phyloP scores from a whole-genome alignment of 768 basidiomycete genomes.

The Collybia sordida region DNA sequence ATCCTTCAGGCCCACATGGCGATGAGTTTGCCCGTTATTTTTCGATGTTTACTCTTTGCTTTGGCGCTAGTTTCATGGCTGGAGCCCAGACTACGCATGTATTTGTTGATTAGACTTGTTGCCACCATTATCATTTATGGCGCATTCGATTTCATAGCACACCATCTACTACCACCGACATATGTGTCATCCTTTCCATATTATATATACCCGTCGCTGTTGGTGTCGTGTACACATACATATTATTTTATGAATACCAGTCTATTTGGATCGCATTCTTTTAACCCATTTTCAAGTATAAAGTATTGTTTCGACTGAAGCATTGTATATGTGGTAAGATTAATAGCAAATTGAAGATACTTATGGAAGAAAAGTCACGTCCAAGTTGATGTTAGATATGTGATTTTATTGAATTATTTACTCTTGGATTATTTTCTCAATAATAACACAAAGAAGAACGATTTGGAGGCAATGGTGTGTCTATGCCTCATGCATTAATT shows the following conservation, averaged over 20 bases:
- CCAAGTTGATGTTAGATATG: too few species aligned
- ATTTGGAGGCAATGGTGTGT: too few species aligned
- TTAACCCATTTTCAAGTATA: too few species aligned
- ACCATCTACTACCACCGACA: constrained; percentile 14
- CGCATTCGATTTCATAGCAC: constrained; percentile 9
- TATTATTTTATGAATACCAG: background rate
- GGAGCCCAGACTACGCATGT: constrained; percentile 12
- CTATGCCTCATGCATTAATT: too few species aligned
- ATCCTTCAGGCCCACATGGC: constrained; percentile 55
- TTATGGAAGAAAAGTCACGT: too few species aligned
- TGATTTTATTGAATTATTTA: too few species aligned
- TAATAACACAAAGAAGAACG: too few species aligned
- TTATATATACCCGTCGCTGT: constrained; percentile 21
- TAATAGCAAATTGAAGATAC: too few species aligned
- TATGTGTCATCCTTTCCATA: constrained; percentile 9
- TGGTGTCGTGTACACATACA: background rate
- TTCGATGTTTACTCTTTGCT: constrained; percentile 7
- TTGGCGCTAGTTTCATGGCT: constrained; percentile 5
- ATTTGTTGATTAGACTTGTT: constrained; percentile 11
- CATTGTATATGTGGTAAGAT: too few species aligned
- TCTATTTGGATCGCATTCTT: background rate
- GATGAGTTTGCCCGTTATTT: constrained; percentile 31
- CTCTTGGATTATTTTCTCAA: too few species aligned
- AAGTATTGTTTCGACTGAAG: too few species aligned
- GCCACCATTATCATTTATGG: constrained; percentile 10